phyloP scores from a whole-genome alignment of 1,139 yeast species.

The Candida sanyaensis region DNA sequence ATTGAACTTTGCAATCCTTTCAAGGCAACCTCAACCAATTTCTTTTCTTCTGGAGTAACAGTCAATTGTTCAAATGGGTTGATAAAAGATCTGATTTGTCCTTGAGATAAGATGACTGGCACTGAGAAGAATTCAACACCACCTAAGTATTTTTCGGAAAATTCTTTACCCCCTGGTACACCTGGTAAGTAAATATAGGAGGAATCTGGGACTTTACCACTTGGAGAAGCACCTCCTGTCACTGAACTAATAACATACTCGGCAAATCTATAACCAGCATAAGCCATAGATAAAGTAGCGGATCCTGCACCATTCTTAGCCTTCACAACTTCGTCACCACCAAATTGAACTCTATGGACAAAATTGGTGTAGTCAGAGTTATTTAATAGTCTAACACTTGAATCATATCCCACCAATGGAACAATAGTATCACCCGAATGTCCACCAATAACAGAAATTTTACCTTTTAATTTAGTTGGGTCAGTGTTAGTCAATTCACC shows the following conservation, averaged over 20 bases:
- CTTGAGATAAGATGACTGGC: constrained; percentile 57
- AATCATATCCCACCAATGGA: constrained; percentile 42
- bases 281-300: constrained; percentile 78
- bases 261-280: constrained; percentile 72
- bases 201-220: constrained; percentile 46
- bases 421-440: constrained; percentile 79
- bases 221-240: constrained; percentile 23
- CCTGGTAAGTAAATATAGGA: constrained; percentile 64
- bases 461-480: constrained; percentile 45
- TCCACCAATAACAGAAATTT: constrained; percentile 69
- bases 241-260: constrained; percentile 49
- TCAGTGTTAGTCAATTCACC: constrained; percentile 40
- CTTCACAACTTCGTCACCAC: constrained; percentile 79
- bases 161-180: constrained; percentile 49
- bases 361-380: constrained; percentile 39
- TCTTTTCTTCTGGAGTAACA: constrained; percentile 43
- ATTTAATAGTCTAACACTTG: constrained; percentile 31
- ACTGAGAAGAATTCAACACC: constrained; percentile 60
- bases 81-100: constrained; percentile 47
- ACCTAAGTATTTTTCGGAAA: constrained; percentile 38
- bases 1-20: constrained; percentile 58
- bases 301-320: constrained; percentile 80
- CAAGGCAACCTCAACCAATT: constrained; percentile 52
- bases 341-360: constrained; percentile 67
- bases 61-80: constrained; percentile 43